These are phyloP conservation scores for Conoideocrella luteorostrata DNA, from an alignment of 2,329 filamentous ascomycete species.

Conservation along the genomic window DNA sequence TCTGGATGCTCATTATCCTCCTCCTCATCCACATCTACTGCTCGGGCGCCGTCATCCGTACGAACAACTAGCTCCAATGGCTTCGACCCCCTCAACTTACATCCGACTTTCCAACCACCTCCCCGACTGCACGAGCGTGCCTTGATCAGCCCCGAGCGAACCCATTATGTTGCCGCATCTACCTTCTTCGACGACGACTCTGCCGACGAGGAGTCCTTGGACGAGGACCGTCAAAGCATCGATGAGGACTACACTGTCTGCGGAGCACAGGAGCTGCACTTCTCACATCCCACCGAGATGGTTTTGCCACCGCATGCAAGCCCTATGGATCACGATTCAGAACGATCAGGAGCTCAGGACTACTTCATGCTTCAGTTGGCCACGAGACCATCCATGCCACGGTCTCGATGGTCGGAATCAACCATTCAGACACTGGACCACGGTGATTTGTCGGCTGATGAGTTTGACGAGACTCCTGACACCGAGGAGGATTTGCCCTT, in stretches of 20 bases:
- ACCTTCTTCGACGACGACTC: slow-evolving; percentile 23
- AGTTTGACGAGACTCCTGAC: slow-evolving; percentile 14
- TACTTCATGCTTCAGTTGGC: slow-evolving; percentile 27
- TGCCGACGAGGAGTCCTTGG: slow-evolving; percentile 15
- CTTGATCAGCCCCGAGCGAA: slow-evolving; percentile 19
- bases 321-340: slow-evolving; percentile 18
- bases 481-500: slow-evolving; percentile 13
- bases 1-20: slow-evolving; percentile 28
- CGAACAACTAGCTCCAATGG: slow-evolving; percentile 16
- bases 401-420: slow-evolving; percentile 37
- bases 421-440: slow-evolving; percentile 28
- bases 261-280: slow-evolving; percentile 6
- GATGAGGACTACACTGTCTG: slow-evolving; percentile 15
- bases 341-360: slow-evolving; percentile 21
- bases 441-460: slow-evolving; percentile 14
- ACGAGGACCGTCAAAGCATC: slow-evolving; percentile 19
- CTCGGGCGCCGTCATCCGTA: slow-evolving; percentile 18
- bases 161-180: slow-evolving; percentile 16
- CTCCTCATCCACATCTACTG: slow-evolving; percentile 22
- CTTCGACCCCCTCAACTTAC: slow-evolving; percentile 27
- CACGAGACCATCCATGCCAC: slow-evolving; percentile 24
- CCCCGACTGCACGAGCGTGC: slow-evolving; percentile 30
- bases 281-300: slow-evolving; percentile 17
- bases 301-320: slow-evolving; percentile 23
- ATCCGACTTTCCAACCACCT: slow-evolving; percentile 30